Conservation (phyloP, 768 basidiomycete genomes). For the Tubosaeta sp. region DNA sequence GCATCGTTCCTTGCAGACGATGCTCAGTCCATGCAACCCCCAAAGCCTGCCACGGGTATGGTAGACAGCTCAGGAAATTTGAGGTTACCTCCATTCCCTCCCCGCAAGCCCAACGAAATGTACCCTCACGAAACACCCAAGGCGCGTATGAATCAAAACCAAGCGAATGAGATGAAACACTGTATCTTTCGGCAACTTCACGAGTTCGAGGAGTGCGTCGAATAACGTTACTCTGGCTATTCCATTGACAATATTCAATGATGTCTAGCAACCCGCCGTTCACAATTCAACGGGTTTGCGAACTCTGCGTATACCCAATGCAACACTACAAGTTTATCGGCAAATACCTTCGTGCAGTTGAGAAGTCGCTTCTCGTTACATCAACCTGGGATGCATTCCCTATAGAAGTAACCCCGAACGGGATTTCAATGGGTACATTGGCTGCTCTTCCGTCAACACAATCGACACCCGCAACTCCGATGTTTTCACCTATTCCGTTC, state of each 20-base stretch:
- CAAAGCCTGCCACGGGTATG: conserved; percentile 34
- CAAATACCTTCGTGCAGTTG: conserved; percentile 85
- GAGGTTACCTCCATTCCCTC: conserved; percentile 70
- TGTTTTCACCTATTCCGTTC: conserved; percentile 88
- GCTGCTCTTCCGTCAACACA: conserved; percentile 44
- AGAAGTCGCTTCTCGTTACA: conserved; percentile 78
- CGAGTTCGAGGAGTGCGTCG: conserved; percentile 67
- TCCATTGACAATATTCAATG: conserved; percentile 3
- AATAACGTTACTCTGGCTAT: neutral
- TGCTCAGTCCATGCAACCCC: conserved; percentile 37
- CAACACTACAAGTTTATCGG: conserved; percentile 73
- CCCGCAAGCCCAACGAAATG: conserved; percentile 46
- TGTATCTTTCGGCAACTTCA: conserved; percentile 62
- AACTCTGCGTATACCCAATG: conserved; percentile 67
- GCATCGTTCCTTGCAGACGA: conserved; percentile 41
- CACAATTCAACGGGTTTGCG: conserved; percentile 86
- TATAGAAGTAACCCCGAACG: conserved; percentile 32
- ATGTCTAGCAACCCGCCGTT: conserved; percentile 61
- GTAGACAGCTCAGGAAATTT: conserved; percentile 48
- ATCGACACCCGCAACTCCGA: conserved; percentile 67
- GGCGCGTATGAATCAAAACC: conserved; percentile 55
- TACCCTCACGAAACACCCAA: conserved; percentile 53
- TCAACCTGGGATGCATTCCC: conserved; percentile 75
- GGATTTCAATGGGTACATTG: conserved; percentile 28
- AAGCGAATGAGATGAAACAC: conserved; percentile 54